A percentile compares a stretch with the other conserved stretches of the same genome.
phyloP scores from a whole-genome alignment of 768 basidiomycete species.

The Chlorophyllum brunneum region DNA sequence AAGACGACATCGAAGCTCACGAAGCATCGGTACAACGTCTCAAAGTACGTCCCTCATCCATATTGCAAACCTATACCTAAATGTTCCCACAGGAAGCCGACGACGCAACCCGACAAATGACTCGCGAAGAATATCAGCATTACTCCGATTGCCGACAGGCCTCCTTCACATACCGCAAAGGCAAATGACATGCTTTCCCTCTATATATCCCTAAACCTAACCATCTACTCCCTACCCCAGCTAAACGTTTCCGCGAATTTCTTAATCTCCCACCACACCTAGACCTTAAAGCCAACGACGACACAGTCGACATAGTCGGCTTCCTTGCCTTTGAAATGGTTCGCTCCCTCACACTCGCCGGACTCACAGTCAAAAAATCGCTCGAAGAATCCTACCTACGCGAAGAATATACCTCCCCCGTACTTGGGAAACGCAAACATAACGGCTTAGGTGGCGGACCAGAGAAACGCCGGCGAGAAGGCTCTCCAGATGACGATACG shows the following conservation, averaged over 20 bases:
- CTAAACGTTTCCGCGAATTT: slow-evolving; percentile 93
- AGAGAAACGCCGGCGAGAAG: slow-evolving; percentile 54
- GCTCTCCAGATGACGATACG: slow-evolving; percentile 55
- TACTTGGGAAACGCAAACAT: slow-evolving; percentile 69
- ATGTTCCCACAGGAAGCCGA: slow-evolving; percentile 71
- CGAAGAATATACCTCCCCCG: slow-evolving; percentile 62
- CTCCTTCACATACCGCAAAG: slow-evolving; percentile 95
- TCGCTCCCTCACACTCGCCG: slow-evolving; percentile 85
- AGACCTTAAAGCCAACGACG: slow-evolving; percentile 88
- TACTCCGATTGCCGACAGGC: slow-evolving; percentile 97
- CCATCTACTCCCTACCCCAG: slow-evolving; percentile 33
- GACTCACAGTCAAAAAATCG: slow-evolving; percentile 77
- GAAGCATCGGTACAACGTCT: slow-evolving; percentile 89
- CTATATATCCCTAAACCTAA: not conserved
- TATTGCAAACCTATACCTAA: not conserved
- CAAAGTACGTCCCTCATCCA: slow-evolving; percentile 43
- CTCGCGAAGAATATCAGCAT: slow-evolving; percentile 93
- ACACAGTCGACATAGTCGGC: slow-evolving; percentile 94
- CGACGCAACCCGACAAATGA: slow-evolving; percentile 93
- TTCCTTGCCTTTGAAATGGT: slow-evolving; percentile 98
- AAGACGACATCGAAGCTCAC: slow-evolving; percentile 93
- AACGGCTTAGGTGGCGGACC: slow-evolving; percentile 39
- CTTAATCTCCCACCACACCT: slow-evolving; percentile 84
- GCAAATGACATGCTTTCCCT: slow-evolving; percentile 45
- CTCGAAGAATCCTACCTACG: slow-evolving; percentile 68